These are phyloP conservation scores for Phytophthora ramorum DNA, from an alignment of 352 stramenopile genomes.

Conservation along the genomic window DNA sequence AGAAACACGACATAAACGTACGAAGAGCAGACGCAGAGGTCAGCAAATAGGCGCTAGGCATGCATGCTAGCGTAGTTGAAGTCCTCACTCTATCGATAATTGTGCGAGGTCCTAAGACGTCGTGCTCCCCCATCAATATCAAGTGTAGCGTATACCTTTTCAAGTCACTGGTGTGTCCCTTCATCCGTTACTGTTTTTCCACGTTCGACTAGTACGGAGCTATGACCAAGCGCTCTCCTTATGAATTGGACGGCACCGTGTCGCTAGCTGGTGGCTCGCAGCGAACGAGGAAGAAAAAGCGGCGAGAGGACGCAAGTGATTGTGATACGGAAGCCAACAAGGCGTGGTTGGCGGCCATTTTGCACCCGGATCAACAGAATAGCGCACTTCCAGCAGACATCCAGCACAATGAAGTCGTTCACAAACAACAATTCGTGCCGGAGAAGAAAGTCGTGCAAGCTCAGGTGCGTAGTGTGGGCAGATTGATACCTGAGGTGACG, in stretches of 20 bases:
- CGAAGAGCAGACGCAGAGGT: neutral
- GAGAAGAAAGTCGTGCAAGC: slow-evolving; percentile 18
- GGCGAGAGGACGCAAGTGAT: slow-evolving; percentile 10
- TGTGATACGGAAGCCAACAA: slow-evolving; percentile 22
- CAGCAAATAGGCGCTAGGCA: no score
- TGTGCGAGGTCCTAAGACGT: slow-evolving; percentile 13
- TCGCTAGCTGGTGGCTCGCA: slow-evolving; percentile 6
- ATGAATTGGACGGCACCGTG: slow-evolving; percentile 31
- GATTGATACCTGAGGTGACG: neutral
- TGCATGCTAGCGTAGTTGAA: neutral
- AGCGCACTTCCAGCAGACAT: slow-evolving; percentile 6
- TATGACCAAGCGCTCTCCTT: slow-evolving; percentile 55
- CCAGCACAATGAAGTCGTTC: slow-evolving; percentile 14
- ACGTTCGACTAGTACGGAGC: neutral
- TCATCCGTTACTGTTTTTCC: slow-evolving; percentile 12
- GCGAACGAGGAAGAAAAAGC: slow-evolving; percentile 33
- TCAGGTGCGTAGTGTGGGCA: slow-evolving; percentile 1
- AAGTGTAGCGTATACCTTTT: slow-evolving; percentile 18
- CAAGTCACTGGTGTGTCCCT: neutral
- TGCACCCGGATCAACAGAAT: slow-evolving; percentile 13
- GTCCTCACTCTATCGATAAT: neutral
- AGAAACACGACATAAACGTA: slow-evolving; percentile 3
- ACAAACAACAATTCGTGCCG: slow-evolving; percentile 6
- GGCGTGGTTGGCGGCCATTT: slow-evolving; percentile 33
- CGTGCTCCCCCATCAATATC: slow-evolving; percentile 2